Base-by-base conservation (phyloP, 2,329 filamentous ascomycete genomes). In the Stemphylium beticola region DNA sequence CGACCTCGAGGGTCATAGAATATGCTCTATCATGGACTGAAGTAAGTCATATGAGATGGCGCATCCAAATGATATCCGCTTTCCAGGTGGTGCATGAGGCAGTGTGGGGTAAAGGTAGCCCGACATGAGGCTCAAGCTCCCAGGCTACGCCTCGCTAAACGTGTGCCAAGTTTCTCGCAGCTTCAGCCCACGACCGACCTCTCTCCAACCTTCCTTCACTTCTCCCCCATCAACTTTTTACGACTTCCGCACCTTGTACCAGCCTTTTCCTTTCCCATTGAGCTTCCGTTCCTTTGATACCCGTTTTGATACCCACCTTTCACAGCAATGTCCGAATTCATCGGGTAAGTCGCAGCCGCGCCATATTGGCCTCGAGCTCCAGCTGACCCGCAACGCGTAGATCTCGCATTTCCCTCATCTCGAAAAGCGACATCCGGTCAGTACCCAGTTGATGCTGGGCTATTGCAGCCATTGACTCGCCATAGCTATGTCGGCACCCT, bases 361-460 rank as follows among this genome's bases (percentile, higher is more conserved):
- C 71, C 64, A 55, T 41, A 45, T 65, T 59, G 50, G 59, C 54
- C 53, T 65, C 53, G 61, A 74, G 71, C 71, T 76, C 55, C 57
- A 57, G 57, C 71, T 76, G 61, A 76, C 69, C 48, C 60, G 65
- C 49, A 61, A 53, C 49, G 61, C 62, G 68, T 78, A 93, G 92
- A 79, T 91, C 93, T 79, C 89, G 90, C 76, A 97, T 97, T 83
- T 96, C 92, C 60, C 87, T 97, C 80, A 95, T 97, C 79, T 97
- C 93, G 58, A 96, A 93, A 83, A 96, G 92, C 78, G 92, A 96
- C 80, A 96, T 97, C 80, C 91, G 93, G 91, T 96, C 84, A 73
- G 87, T 79, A 60, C 49, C 53, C 33, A 37, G 42, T 54, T 48
- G 54, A 62, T 53, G 55, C 58, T 52, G 24, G 51, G 51, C 57